Conservation (phyloP, 169 alveolate genomes). For the Eimeria necatrix region DNA sequence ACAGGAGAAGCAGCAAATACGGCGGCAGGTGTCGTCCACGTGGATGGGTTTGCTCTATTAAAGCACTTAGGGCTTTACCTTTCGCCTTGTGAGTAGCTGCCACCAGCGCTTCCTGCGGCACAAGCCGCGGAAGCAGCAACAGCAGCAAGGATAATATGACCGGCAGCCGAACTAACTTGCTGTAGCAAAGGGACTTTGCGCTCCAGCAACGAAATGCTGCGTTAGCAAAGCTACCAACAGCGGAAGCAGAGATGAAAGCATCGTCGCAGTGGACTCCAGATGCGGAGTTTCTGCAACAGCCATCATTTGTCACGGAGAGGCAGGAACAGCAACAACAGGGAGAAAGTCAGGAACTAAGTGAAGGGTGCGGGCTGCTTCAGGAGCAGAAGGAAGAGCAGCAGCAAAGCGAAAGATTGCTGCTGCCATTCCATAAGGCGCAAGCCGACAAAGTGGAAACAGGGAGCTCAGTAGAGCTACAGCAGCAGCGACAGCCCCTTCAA, state of each 20-base stretch:
- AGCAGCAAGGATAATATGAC: neutral
- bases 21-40: too few species aligned
- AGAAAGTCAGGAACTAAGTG: neutral
- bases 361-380: conserved; percentile 20
- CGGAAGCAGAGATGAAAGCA: conserved; percentile 6
- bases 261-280: neutral
- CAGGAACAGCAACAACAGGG: conserved; percentile 1
- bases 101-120: neutral
- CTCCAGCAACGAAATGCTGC: conserved; percentile 3
- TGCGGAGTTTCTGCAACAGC: conserved; percentile 1
- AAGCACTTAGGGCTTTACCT: too few species aligned
- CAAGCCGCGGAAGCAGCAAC: conserved; percentile 18
- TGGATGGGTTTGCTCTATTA: too few species aligned
- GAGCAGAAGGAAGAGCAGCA: conserved; percentile 34
- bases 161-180: neutral
- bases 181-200: neutral
- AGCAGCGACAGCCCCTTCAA: conserved; percentile 37
- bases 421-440: neutral
- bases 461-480: conserved; percentile 26
- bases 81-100: too few species aligned
- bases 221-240: conserved; percentile 11
- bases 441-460: neutral
- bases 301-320: neutral
- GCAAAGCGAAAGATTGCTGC: conserved; percentile 36
- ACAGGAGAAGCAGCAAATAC: too few species aligned